Evolutionary conservation across 1,284 basidiomycete species (phyloP), one percentile per base, ranked within the genome.

Genomic region (Tylopilus sp.): DNA sequence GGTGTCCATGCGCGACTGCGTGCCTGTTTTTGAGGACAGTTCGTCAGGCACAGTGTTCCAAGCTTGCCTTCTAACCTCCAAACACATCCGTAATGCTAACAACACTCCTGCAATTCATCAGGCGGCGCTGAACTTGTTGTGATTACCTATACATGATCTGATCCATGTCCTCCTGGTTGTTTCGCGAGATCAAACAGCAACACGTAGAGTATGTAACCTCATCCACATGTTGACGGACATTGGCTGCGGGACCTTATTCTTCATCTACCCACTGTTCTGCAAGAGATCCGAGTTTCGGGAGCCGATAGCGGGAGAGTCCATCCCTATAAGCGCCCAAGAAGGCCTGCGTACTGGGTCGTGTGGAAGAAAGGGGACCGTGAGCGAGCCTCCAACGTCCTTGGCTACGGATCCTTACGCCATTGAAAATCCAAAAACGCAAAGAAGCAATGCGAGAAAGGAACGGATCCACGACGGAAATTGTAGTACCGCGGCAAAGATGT

Each of bases 231-330:
- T 34, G 34, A 18, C n/a, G 13, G 30, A 19, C 9, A 21, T n/a
- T 36, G 33, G 15, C 18, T 25, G 30, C 2, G 10, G 18, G 30
- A 16, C 23, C 6, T 67, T 72, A 87, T 61, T 89, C 86, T 55
- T 87, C 86, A 15, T 74, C 71, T 8, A 89, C 74, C 85, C 86
- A 89, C 50, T 74, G 71, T 57, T 87, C 84, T n/a, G 87, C 88
- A 19, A 86, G 63, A 44, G 74, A 72, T 7, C 89, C 89, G 36
- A 90, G 77, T 47, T 74, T 72, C 15, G 88, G 89, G 44, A 89
- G 60, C 56, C 79, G 79, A 62, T 76, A 89, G 7, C 52, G 74
- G 64, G 15, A 87, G 16, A 59, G 68, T 13, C 75, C 77, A 45
- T 76, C 72, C 18, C 67, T 70, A 6, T 79, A 75, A 2, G 83